Percentiles rank a stretch among this genome's conserved stretches.
phyloP scores from a whole-genome alignment of 2,329 filamentous ascomycete species.

The Exophiala sp. region DNA sequence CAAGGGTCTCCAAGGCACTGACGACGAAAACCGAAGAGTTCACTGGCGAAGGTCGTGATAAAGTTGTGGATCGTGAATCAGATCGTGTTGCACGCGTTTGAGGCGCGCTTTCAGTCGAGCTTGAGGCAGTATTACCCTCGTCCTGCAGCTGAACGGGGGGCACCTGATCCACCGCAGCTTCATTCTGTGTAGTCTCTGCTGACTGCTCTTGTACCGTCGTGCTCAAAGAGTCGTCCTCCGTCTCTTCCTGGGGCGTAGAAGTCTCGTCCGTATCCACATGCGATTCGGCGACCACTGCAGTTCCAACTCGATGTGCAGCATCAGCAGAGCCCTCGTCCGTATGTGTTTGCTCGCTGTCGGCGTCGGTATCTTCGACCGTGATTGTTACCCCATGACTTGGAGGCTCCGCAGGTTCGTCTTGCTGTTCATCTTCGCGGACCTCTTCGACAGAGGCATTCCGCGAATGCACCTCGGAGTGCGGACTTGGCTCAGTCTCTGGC shows the following conservation, averaged over 20 bases:
- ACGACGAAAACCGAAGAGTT: slow-evolving; percentile 95
- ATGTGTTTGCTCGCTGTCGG: slow-evolving; percentile 18
- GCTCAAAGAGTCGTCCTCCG: background rate
- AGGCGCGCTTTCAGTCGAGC: background rate
- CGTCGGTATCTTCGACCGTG: slow-evolving; percentile 27
- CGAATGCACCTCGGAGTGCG: slow-evolving; percentile 9
- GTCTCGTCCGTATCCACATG: slow-evolving; percentile 8
- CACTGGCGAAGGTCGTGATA: slow-evolving; percentile 57
- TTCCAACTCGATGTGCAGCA: slow-evolving; percentile 25
- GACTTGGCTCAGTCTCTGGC: slow-evolving; percentile 10
- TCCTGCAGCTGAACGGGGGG: slow-evolving; percentile 25
- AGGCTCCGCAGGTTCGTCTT: slow-evolving; percentile 27
- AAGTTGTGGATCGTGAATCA: slow-evolving; percentile 55
- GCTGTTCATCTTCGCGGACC: slow-evolving; percentile 23
- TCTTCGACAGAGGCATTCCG: slow-evolving; percentile 21
- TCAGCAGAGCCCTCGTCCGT: slow-evolving; percentile 21
- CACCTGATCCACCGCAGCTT: slow-evolving; percentile 10
- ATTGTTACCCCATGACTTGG: slow-evolving; percentile 23
- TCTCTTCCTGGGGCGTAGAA: slow-evolving; percentile 19
- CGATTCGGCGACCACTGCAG: slow-evolving; percentile 12
- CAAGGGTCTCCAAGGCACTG: slow-evolving; percentile 86
- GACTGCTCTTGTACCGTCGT: background rate
- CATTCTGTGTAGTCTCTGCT: background rate
- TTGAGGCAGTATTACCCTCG: slow-evolving; percentile 24
- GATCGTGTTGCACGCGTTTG: slow-evolving; percentile 40